These are phyloP conservation scores for Pythium apleroticum DNA, from an alignment of 352 stramenopile species.

Conservation along the genomic window DNA sequence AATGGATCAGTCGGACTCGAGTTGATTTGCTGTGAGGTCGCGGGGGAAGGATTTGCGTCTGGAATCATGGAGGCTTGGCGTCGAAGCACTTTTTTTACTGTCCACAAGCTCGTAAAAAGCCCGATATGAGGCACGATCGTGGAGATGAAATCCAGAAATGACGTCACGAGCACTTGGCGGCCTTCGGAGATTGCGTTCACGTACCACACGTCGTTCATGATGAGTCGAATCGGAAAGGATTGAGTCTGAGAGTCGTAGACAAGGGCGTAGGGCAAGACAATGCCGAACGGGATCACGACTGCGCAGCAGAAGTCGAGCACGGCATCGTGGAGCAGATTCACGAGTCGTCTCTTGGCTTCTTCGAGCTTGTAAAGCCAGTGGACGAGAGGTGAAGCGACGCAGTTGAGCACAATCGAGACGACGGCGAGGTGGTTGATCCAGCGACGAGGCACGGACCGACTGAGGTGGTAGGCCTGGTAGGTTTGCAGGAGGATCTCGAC, in stretches of 20 bases:
- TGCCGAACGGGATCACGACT: conserved; percentile 23
- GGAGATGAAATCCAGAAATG: conserved; percentile 14
- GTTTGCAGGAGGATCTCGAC: conserved; percentile 2
- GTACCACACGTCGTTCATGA: conserved; percentile 24
- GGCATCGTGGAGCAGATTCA: conserved; percentile 19
- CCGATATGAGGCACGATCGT: conserved; percentile 16
- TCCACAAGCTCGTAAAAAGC: conserved; percentile 14
- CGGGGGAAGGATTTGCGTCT: too few species aligned
- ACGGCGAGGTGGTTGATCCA: conserved; percentile 17
- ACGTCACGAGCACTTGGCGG: conserved; percentile 24
- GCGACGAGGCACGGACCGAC: neutral
- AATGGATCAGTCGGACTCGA: too few species aligned
- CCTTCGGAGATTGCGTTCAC: conserved; percentile 12
- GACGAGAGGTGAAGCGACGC: conserved; percentile 13
- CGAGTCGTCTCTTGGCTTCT: conserved; percentile 1
- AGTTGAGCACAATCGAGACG: conserved; percentile 2
- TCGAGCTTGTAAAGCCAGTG: conserved; percentile 1
- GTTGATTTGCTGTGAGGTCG: too few species aligned
- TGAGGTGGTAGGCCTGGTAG: conserved; percentile 1
- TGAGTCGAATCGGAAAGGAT: neutral
- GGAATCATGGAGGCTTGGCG: neutral
- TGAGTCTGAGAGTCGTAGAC: neutral
- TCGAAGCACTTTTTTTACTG: conserved; percentile 14
- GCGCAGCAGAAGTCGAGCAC: conserved; percentile 27
- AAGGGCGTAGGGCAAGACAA: conserved; percentile 15